These are phyloP conservation scores for Tripterygium wilfordii DNA, from an alignment of 177 flowering plant genomes.

Conservation along the genomic window DNA sequence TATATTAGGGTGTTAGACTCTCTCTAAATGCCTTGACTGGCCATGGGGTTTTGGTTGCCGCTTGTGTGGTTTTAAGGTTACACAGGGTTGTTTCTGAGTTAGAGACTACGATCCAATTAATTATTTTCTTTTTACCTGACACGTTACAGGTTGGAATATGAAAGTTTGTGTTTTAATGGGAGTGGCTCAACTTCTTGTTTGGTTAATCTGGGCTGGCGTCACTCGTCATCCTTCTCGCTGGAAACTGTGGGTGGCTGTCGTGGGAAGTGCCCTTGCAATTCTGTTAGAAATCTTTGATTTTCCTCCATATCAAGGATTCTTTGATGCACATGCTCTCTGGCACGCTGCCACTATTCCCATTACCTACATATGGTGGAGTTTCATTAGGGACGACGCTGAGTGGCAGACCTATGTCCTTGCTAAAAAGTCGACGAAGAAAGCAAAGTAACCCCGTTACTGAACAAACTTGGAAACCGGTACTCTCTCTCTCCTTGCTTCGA, in stretches of 20 bases:
- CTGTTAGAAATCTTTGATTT: constrained; percentile 40
- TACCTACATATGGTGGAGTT: constrained; percentile 43
- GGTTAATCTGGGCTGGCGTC: constrained; percentile 53
- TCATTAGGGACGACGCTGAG: constrained; percentile 38
- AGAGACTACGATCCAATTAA: too few species aligned
- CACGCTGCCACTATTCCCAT: constrained; percentile 44
- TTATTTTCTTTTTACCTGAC: too few species aligned
- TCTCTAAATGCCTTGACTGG: too few species aligned
- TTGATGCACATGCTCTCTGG: constrained; percentile 52
- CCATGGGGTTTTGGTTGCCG: too few species aligned
- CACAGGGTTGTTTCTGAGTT: too few species aligned
- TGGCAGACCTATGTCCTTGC: constrained; percentile 26
- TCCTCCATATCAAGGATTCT: constrained; percentile 33
- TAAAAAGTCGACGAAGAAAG: constrained; percentile 29
- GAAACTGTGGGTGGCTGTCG: constrained; percentile 52
- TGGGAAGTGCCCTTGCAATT: constrained; percentile 33
- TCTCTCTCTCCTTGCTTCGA: background rate
- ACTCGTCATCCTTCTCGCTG: constrained; percentile 45
- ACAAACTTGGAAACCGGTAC: background rate
- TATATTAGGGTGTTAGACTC: too few species aligned
- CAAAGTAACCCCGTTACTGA: too few species aligned
- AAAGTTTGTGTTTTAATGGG: constrained; percentile 34
- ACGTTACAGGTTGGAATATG: constrained; percentile 41
- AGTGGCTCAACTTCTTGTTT: constrained; percentile 38
- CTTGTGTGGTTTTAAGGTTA: too few species aligned